Conservation (phyloP, 257 asterid genomes). For the Cinchona pubescens region DNA sequence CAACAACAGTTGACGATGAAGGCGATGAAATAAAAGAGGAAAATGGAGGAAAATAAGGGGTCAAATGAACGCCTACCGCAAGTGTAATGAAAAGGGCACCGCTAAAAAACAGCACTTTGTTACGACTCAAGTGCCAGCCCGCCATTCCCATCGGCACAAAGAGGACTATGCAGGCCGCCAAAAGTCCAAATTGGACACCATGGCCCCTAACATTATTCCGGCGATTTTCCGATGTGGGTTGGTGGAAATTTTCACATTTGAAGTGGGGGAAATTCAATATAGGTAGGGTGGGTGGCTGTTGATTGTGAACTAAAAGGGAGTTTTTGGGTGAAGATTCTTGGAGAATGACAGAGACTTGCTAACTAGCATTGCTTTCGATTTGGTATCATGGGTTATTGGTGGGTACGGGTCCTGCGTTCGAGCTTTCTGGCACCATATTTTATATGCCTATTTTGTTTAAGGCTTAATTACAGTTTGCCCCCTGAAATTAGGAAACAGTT, state of each 20-base stretch:
- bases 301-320: no score
- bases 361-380: no score
- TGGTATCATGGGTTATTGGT: no score
- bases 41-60: slow-evolving; percentile 74
- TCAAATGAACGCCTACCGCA: slow-evolving; percentile 86
- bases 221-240: background rate
- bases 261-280: background rate
- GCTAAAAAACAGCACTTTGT: slow-evolving; percentile 92
- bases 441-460: no score
- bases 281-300: no score
- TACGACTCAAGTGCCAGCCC: slow-evolving; percentile 97
- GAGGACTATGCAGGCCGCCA: slow-evolving; percentile 85
- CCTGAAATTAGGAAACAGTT: no score
- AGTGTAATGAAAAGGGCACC: slow-evolving; percentile 96
- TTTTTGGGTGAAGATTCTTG: no score
- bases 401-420: no score
- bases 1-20: slow-evolving; percentile 17
- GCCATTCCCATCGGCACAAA: slow-evolving; percentile 98
- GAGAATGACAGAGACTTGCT: no score
- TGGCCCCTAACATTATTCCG: slow-evolving; percentile 64
- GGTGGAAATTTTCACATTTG: slow-evolving; percentile 13
- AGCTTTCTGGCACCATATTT: no score
- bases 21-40: slow-evolving; percentile 41
- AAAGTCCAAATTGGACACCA: slow-evolving; percentile 76
- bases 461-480: no score